Base-by-base conservation (phyloP, 331 rosid genomes). In the Erythrophleum ivorense region DNA sequence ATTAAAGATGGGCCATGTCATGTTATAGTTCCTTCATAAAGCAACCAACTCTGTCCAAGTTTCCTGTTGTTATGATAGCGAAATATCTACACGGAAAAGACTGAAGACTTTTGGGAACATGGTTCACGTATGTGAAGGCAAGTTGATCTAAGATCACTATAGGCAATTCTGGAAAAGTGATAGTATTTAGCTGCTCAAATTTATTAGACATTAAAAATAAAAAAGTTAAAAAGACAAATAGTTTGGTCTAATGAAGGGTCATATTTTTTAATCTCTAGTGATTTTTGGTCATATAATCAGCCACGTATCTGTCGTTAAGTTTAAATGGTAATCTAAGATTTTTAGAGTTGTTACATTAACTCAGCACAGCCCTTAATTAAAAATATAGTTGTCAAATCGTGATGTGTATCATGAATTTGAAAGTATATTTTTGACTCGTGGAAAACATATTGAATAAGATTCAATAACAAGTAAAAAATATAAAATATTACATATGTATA, bases 61-160 rank as follows among this genome's bases (percentile, higher is more conserved):
- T 59, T 70, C 67, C 73, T 29, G 54, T 76, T 74, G 84, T 54
- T 75, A 65, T 24, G 63, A 53, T 66, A 34, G 60, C 68, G 85
- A 57, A 36, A 68, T 52, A 34, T 48, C 38, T 33, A 11, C 19
- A 45, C 55, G 38, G 43, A 53, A 46, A 50, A 65, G 66, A 19
- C 9, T 29, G 13, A 78, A 36, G 10, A 38, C 65, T 33, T 50
- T 48, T 18, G 33, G 31, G 7, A 64, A 3, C 29, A 1, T 78
- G 18, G 31, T 63, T 24, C 0, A 45, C 29, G 13, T 14, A 4
- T 59, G 29, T 63, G 73, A 48, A 77, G n/a, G 49, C 58, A 77
- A 49, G 64, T 48, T 64, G 21, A 29, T 33, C 49, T 67, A 19
- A 43, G 24, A 43, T 43, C 54, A 41, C 33, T 67, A 9, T 18